Conservation (phyloP, 768 basidiomycete species). For the Leccinum imitatum region DNA sequence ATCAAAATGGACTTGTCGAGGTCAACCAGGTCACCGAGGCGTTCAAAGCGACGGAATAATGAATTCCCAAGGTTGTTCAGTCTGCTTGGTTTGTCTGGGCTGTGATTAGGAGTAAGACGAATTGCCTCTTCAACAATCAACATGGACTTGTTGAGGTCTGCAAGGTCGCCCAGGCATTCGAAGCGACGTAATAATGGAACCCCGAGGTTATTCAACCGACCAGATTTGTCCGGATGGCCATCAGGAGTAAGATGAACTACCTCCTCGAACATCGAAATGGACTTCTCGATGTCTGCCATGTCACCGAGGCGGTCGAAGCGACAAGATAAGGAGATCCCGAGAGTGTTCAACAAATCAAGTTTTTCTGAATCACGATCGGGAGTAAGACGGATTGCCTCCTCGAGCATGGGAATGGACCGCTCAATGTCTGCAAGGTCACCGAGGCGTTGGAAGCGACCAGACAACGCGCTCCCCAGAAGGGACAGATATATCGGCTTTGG, state of each 20-base stretch:
- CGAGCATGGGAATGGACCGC: not conserved
- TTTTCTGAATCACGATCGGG: not conserved
- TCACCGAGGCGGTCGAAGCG: not conserved
- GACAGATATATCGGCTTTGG: not conserved
- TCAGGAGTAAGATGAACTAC: not conserved
- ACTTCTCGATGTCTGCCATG: not conserved
- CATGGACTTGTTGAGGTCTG: not conserved
- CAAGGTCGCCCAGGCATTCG: not conserved
- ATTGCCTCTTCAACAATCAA: not conserved
- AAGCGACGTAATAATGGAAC: not conserved
- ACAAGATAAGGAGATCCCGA: not conserved
- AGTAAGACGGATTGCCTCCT: not conserved
- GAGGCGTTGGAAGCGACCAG: not conserved
- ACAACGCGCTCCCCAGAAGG: not conserved
- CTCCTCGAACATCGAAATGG: not conserved
- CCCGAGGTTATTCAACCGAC: not conserved
- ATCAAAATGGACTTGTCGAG: no score
- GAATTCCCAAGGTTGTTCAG: no score
- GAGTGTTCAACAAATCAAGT: not conserved
- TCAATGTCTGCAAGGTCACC: not conserved
- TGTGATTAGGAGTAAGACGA: not conserved
- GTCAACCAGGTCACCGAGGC: no score
- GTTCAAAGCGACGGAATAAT: no score
- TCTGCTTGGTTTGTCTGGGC: no score
- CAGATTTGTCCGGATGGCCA: not conserved